Percentiles rank a stretch among this genome's conserved stretches.
These are phyloP conservation scores for Larix kaempferi DNA, from an alignment of 75 land plant genomes.

Conservation along the genomic window DNA sequence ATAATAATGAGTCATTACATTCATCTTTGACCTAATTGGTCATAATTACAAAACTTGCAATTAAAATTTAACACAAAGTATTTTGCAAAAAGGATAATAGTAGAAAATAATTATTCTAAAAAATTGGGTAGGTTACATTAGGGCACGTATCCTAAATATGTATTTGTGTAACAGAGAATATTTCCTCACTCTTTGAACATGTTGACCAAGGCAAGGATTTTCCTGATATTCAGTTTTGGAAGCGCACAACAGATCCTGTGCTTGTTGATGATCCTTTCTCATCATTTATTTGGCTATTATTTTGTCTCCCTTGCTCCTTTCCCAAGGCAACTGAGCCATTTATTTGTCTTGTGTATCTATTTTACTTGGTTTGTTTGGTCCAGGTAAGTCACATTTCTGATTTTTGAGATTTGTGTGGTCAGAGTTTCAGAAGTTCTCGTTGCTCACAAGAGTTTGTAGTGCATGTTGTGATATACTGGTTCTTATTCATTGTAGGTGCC, in stretches of 20 bases:
- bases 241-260: slow-evolving; percentile 76
- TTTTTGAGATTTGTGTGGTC: neutral
- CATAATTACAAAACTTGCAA: no score
- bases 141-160: neutral
- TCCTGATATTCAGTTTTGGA: slow-evolving; percentile 76
- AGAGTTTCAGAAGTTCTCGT: neutral
- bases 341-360: slow-evolving; percentile 74
- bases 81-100: no score
- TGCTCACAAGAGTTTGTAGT: neutral
- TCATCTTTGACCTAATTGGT: no score
- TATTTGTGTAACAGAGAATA: slow-evolving; percentile 34
- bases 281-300: slow-evolving; percentile 87
- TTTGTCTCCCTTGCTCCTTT: slow-evolving; percentile 78
- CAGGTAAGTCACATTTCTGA: slow-evolving; percentile 53
- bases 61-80: no score
- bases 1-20: no score
- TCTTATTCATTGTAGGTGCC: slow-evolving; percentile 19
- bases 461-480: neutral
- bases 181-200: slow-evolving; percentile 36
- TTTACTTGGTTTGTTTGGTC: slow-evolving; percentile 69
- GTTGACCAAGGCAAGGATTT: slow-evolving; percentile 36
- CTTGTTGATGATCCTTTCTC: slow-evolving; percentile 88
- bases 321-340: slow-evolving; percentile 45
- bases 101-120: no score
- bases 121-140: no score